phyloP scores from a whole-genome alignment of 1,139 yeast species.

The Diutina neorugosa region DNA sequence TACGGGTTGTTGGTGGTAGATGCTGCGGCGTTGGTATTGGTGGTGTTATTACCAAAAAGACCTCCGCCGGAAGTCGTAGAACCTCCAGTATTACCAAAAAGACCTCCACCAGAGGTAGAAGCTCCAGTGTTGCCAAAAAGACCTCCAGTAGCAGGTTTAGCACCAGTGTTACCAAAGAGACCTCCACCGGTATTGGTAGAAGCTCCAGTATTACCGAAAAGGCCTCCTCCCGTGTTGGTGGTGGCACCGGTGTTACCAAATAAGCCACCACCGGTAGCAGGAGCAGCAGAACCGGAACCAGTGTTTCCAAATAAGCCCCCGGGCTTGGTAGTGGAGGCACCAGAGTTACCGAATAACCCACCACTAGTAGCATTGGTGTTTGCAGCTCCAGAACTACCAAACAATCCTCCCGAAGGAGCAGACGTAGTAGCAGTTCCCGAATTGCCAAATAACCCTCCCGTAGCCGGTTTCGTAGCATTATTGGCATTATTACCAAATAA shows the following conservation, averaged over 20 bases:
- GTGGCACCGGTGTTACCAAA: constrained; percentile 3
- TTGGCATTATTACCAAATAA: not conserved
- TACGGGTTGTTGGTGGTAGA: not conserved
- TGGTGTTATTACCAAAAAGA: constrained; percentile 4
- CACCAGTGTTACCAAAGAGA: constrained; percentile 7
- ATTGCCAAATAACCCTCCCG: constrained; percentile 5
- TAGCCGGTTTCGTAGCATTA: too few species aligned
- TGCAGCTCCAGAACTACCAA: not conserved
- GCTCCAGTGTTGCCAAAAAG: not conserved
- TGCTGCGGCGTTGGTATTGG: not conserved
- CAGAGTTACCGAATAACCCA: not conserved
- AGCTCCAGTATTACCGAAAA: not conserved
- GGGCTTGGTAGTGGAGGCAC: not conserved
- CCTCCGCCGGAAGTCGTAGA: constrained; percentile 2
- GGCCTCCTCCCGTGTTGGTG: too few species aligned
- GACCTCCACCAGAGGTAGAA: not conserved
- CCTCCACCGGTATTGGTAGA: constrained; percentile 5
- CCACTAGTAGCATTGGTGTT: not conserved
- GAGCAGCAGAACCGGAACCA: not conserved
- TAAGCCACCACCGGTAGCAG: constrained; percentile 2
- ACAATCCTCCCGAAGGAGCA: not conserved
- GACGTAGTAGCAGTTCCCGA: not conserved
- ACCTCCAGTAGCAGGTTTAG: not conserved
- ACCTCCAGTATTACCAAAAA: constrained; percentile 4
- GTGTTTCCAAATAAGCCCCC: not conserved